Percentiles rank a stretch among this genome's conserved stretches.
phyloP scores from a whole-genome alignment of 345 rosid genomes.

The Cardamine chenopodiifolia region DNA sequence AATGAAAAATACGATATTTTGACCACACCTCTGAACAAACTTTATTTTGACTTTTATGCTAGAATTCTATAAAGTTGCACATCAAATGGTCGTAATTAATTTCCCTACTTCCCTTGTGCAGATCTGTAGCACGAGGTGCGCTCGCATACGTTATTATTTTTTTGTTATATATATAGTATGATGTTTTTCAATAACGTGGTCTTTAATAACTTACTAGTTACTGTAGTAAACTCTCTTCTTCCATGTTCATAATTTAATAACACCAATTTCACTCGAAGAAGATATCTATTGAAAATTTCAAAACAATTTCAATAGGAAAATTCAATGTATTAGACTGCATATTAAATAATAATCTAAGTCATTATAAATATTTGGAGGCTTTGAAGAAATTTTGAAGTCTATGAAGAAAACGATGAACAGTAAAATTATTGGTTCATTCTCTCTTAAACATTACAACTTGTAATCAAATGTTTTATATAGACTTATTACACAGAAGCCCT shows the following conservation, averaged over 20 bases:
- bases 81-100: background rate
- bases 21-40: background rate
- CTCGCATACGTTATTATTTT: background rate
- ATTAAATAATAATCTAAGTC: background rate
- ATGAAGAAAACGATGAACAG: no score
- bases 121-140: background rate
- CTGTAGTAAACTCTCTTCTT: no score
- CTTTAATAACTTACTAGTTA: no score
- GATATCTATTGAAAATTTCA: slow-evolving; percentile 1
- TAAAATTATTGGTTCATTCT: no score
- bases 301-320: background rate
- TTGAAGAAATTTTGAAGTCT: no score
- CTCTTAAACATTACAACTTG: no score
- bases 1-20: background rate
- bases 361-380: no score
- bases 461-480: no score
- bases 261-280: background rate
- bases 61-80: background rate
- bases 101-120: background rate
- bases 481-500: no score
- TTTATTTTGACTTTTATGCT: background rate
- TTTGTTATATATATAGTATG: background rate
- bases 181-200: no score
- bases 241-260: background rate
- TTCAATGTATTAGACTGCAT: background rate